Evolutionary conservation across 2,329 filamentous ascomycete genomes (phyloP).

Genomic region (Colletotrichum spaethianum): DNA sequence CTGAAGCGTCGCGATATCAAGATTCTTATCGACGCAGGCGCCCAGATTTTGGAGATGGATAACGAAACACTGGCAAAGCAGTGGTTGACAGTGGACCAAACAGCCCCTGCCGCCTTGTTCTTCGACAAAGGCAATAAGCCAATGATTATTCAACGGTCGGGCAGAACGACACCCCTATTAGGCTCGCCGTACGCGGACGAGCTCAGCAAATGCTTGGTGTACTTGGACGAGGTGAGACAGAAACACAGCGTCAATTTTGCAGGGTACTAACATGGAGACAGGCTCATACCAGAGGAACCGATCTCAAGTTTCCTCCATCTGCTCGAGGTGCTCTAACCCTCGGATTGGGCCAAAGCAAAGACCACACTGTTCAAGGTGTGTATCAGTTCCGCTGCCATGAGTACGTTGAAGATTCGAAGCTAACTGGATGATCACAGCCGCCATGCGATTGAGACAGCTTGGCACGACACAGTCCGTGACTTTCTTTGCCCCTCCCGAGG

Average conservation of each 20-base stretch:
- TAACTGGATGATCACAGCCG: conserved; percentile 57
- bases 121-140: conserved; percentile 64
- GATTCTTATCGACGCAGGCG: conserved; percentile 75
- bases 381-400: neutral
- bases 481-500: conserved; percentile 72
- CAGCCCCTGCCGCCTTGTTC: conserved; percentile 65
- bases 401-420: neutral
- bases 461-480: conserved; percentile 67
- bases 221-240: conserved; percentile 64
- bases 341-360: conserved; percentile 70
- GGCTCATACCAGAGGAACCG: conserved; percentile 73
- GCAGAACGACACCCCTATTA: conserved; percentile 59
- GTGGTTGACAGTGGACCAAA: conserved; percentile 65
- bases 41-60: conserved; percentile 73
- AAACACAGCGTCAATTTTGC: neutral
- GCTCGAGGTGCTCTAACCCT: conserved; percentile 69
- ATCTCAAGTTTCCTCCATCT: conserved; percentile 66
- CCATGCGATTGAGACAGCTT: conserved; percentile 76
- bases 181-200: conserved; percentile 69
- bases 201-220: conserved; percentile 67
- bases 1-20: conserved; percentile 57
- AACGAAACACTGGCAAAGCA: conserved; percentile 63
- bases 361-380: conserved; percentile 72
- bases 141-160: conserved; percentile 57
- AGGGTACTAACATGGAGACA: conserved; percentile 27